Evolutionary conservation across 345 rosid species (phyloP).

Genomic region (Gossypium arboreum): DNA sequence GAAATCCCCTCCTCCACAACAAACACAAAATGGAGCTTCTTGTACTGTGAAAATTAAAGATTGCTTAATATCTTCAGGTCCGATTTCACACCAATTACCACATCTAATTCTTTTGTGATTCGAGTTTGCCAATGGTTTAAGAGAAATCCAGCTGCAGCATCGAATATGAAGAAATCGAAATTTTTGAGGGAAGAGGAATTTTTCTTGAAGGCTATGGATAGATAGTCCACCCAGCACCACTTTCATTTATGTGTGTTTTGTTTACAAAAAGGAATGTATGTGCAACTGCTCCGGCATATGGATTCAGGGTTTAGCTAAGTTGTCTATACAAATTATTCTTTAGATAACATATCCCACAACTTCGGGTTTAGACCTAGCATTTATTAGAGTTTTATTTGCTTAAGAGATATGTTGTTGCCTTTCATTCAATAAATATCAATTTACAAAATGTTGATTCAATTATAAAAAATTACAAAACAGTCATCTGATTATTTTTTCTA

Average conservation of each 20-base stretch:
- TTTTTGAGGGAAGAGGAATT: not conserved
- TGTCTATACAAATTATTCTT: too few relatives aligned
- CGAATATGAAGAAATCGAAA: not conserved
- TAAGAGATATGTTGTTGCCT: too few relatives aligned
- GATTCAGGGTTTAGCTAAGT: too few relatives aligned
- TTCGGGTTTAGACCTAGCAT: too few relatives aligned
- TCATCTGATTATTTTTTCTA: too few relatives aligned
- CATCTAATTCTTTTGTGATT: constrained; percentile 11
- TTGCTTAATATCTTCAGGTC: constrained; percentile 22
- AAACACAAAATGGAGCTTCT: constrained; percentile 36
- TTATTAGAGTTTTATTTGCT: too few relatives aligned
- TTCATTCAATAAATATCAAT: too few relatives aligned
- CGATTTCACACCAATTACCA: constrained; percentile 4
- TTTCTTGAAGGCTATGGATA: not conserved
- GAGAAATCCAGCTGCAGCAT: constrained; percentile 5
- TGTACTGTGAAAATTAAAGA: constrained; percentile 35
- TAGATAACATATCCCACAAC: too few relatives aligned
- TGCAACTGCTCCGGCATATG: too few relatives aligned
- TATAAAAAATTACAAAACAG: too few relatives aligned
- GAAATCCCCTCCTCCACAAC: constrained; percentile 37
- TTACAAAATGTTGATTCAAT: too few relatives aligned
- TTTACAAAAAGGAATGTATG: not conserved
- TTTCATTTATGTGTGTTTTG: not conserved
- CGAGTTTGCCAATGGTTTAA: constrained; percentile 1
- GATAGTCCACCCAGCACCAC: not conserved